Evolutionary conservation across 2,329 filamentous ascomycete species (phyloP), one percentile per base, ranked within the genome.

Genomic region (Rhynchosporium graminicola): DNA sequence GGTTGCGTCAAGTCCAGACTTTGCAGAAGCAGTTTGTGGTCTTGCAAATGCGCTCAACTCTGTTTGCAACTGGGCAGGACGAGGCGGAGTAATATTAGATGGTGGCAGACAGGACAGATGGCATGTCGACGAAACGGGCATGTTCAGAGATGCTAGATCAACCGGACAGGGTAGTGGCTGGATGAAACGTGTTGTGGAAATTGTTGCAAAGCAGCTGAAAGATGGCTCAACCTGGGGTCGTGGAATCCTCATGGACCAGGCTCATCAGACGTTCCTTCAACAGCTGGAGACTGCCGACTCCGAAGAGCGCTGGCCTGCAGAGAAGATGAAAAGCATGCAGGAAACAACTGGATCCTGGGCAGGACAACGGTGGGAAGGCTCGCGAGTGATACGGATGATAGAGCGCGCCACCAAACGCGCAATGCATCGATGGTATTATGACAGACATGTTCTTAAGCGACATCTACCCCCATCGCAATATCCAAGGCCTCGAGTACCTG

Each of bases 1-100:
- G 45, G 94, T 99, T 9, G 83, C 84, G 40, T 87, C 93, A n/a
- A 99, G 95, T 69, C 94, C 95, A 0, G 90, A 96, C 40, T 99
- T 99, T 77, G 92, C 95, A 0, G 95, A 99, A 77, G 95, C 95
- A 6, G 94, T 99, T 0, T 99, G 95, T 75, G 95, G 95, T 7
- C 82, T 99, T 58, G 93, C 92, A 1, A 98, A 96, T 63, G 94
- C 95, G 1, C 80, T 99, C 57, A 98, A 97, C 74, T 98, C 95
- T 6, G 93, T 99, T 5, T 99, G 95, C 74, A 90, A 94, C 72
- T 99, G 95, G 95, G 84, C 85, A 71, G 92, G 92, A 36, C 87
- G 95, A 66, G 95, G 95, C 64, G 95, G 95, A 1, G 88, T 96
- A 51, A 81, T 91, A 31, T 83, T 91, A n/a, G 83, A 87, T 59